Conservation (phyloP, 2,329 filamentous ascomycete species). For the Stachybotrys echinatus region DNA sequence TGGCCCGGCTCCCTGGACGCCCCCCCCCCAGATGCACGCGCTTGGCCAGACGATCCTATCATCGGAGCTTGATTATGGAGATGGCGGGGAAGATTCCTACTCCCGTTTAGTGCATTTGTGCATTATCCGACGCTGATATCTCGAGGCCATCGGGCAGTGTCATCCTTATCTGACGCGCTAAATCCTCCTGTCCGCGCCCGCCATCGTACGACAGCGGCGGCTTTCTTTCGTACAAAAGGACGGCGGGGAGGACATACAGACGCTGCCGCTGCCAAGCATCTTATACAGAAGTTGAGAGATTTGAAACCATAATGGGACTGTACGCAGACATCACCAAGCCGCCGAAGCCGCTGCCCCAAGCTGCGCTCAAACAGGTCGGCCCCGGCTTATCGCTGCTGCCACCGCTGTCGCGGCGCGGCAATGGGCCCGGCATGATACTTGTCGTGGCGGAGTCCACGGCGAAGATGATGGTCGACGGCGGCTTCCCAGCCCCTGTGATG, state of each 20-base stretch:
- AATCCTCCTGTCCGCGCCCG: too few species aligned
- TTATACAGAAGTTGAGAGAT: neutral
- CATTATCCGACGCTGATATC: neutral
- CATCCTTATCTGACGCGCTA: too few species aligned
- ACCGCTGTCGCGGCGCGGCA: constrained; percentile 28
- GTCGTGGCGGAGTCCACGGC: constrained; percentile 13
- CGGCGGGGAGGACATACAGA: too few species aligned
- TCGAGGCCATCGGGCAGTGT: too few species aligned
- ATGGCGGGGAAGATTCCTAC: neutral
- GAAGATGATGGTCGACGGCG: constrained; percentile 14
- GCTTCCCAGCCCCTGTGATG: constrained; percentile 46
- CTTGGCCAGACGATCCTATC: too few species aligned
- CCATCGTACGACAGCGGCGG: too few species aligned
- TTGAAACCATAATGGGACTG: constrained; percentile 3
- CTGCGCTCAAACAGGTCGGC: constrained; percentile 9
- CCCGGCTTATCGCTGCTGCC: constrained; percentile 17
- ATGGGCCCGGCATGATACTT: constrained; percentile 30
- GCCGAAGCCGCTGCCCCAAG: constrained; percentile 16
- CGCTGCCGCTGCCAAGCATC: too few species aligned
- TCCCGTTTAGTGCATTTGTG: neutral
- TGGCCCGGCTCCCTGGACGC: too few species aligned
- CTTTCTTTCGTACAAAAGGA: too few species aligned
- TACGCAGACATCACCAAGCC: constrained; percentile 20
- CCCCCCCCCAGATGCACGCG: too few species aligned
- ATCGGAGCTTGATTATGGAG: neutral